Evolutionary conservation across 1,284 basidiomycete genomes (phyloP).

Genomic region (Rhodotorula sp.): DNA sequence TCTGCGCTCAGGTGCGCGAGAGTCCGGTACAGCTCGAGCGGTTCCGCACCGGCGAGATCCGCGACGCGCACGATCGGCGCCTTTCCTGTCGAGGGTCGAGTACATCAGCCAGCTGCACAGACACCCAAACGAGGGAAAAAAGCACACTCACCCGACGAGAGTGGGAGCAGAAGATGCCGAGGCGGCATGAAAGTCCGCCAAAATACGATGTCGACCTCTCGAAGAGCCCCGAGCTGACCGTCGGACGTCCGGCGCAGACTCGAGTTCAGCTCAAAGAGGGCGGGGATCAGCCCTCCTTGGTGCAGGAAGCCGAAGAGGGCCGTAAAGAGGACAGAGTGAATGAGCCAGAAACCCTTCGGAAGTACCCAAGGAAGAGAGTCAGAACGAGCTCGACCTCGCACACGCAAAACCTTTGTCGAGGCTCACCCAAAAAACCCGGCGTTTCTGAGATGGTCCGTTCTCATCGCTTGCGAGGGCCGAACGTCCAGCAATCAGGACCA

Average conservation of each 20-base stretch:
- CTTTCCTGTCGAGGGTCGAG: no score
- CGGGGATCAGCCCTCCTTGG: conserved; percentile 38
- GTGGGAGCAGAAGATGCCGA: conserved; percentile 31
- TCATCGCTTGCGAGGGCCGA: not conserved
- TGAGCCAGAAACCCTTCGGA: conserved; percentile 28
- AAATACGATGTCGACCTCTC: conserved; percentile 27
- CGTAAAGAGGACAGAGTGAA: conserved; percentile 26
- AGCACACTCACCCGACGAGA: not conserved
- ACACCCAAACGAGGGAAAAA: no score
- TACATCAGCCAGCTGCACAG: not conserved
- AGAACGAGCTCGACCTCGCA: not conserved
- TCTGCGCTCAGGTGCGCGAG: not conserved
- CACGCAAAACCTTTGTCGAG: accelerated
- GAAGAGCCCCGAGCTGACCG: not conserved
- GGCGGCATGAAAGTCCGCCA: conserved; percentile 43
- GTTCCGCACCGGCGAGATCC: conserved; percentile 11
- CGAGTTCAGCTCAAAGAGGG: conserved; percentile 26
- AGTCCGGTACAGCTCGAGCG: not conserved
- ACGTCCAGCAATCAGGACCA: conserved; percentile 25
- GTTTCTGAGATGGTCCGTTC: not conserved
- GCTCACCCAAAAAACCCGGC: conserved; percentile 26
- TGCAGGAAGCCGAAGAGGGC: conserved; percentile 37
- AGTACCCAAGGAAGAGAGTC: not conserved
- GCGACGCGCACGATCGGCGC: conserved; percentile 2
- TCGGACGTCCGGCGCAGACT: not conserved